Evolutionary conservation across 768 basidiomycete genomes (phyloP).

Genomic region (Boletus pseudopeckii): DNA sequence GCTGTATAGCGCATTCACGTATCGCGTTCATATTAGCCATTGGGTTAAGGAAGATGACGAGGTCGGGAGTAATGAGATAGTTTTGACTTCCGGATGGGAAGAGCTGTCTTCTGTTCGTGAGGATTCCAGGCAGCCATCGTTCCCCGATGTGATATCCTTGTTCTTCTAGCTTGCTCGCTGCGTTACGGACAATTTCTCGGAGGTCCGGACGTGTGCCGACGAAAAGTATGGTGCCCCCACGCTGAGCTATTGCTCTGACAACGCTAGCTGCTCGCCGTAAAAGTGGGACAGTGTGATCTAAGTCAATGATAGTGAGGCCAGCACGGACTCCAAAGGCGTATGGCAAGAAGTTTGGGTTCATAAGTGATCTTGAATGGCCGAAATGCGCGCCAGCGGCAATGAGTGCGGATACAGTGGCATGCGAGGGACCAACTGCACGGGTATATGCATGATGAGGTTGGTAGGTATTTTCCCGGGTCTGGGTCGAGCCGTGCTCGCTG

Average conservation of each 20-base stretch:
- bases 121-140: slow-evolving; percentile 91
- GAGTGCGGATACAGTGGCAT: slow-evolving; percentile 83
- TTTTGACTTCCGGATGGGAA: slow-evolving; percentile 58
- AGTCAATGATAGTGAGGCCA: slow-evolving; percentile 88
- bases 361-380: slow-evolving; percentile 78
- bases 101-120: slow-evolving; percentile 81
- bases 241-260: slow-evolving; percentile 74
- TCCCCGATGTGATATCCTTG: slow-evolving; percentile 86
- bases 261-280: slow-evolving; percentile 88
- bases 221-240: slow-evolving; percentile 84
- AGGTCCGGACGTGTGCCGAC: slow-evolving; percentile 86
- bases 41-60: slow-evolving; percentile 90
- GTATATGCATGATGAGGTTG: slow-evolving; percentile 70
- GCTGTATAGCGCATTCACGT: slow-evolving; percentile 83
- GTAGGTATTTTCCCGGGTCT: slow-evolving; percentile 62
- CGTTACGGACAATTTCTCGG: slow-evolving; percentile 67
- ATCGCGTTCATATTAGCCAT: slow-evolving; percentile 80
- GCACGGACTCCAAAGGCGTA: slow-evolving; percentile 92
- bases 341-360: slow-evolving; percentile 87
- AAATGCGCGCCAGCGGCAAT: slow-evolving; percentile 92
- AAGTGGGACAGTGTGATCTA: slow-evolving; percentile 90
- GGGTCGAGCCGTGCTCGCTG: slow-evolving; percentile 72
- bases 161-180: slow-evolving; percentile 71
- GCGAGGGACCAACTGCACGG: slow-evolving; percentile 52
- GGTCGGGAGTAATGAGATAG: slow-evolving; percentile 71